A percentile compares a stretch with the other conserved stretches of the same genome.
Conservation (phyloP, 352 stramenopile genomes). For the Thraustochytrium striatum region DNA sequence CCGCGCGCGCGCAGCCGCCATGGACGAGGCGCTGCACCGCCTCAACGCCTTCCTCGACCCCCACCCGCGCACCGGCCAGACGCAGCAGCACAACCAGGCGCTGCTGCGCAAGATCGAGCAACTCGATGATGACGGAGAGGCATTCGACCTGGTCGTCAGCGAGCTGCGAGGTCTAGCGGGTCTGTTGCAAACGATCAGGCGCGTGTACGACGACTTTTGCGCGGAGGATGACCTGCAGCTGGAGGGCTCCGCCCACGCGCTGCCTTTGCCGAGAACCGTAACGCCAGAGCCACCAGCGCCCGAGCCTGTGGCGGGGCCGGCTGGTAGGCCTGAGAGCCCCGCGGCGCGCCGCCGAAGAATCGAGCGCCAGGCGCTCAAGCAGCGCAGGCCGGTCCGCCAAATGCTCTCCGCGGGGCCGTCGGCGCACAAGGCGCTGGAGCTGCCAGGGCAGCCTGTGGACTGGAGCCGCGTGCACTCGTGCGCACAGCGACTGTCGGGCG, state of each 20-base stretch:
- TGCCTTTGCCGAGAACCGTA: too few species aligned
- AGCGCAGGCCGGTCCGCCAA: too few species aligned
- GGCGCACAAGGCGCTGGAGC: too few species aligned
- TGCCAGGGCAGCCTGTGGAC: not conserved
- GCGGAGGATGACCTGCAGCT: not conserved
- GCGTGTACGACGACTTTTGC: conserved; percentile 16
- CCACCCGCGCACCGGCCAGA: not conserved
- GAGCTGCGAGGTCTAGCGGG: not conserved
- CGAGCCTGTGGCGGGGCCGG: too few species aligned
- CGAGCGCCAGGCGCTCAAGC: too few species aligned
- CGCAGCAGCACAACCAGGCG: not conserved
- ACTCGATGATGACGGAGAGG: not conserved
- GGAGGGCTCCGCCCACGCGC: too few species aligned
- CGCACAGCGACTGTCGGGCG: not conserved
- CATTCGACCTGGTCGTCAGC: not conserved
- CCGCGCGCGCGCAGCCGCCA: not conserved
- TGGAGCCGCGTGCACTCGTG: conserved; percentile 4
- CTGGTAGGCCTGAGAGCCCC: too few species aligned
- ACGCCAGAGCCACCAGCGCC: too few species aligned
- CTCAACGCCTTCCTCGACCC: conserved; percentile 36
- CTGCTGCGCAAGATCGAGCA: too few species aligned
- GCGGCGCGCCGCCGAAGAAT: too few species aligned
- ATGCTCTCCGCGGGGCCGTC: too few species aligned
- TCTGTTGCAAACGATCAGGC: not conserved
- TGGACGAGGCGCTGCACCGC: conserved; percentile 35